Conservation (phyloP, 345 rosid genomes). For the Arabidopsis thaliana region DNA sequence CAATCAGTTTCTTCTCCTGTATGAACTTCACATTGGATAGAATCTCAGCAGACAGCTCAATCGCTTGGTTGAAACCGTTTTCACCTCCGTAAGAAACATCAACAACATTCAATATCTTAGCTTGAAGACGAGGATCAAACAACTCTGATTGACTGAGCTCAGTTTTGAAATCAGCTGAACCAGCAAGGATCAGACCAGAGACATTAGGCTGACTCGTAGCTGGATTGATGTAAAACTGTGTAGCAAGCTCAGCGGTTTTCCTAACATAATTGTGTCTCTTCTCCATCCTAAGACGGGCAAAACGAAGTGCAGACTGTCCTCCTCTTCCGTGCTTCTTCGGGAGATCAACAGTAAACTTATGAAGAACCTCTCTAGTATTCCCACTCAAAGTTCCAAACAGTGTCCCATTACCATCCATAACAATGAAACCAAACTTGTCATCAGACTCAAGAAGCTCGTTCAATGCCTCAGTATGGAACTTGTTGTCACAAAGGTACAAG, state of each 20-base stretch:
- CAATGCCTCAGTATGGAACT: conserved; percentile 87
- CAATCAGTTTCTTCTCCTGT: conserved; percentile 88
- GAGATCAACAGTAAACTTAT: conserved; percentile 85
- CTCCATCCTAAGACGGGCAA: conserved; percentile 96
- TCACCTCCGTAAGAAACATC: conserved; percentile 97
- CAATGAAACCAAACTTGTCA: conserved; percentile 90
- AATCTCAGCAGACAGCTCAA: conserved; percentile 87
- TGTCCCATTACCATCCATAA: conserved; percentile 95
- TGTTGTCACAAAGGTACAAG: conserved; percentile 84
- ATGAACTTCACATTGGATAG: conserved; percentile 90
- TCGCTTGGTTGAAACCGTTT: conserved; percentile 91
- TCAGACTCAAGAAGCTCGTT: conserved; percentile 88
- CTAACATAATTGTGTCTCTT: conserved; percentile 92
- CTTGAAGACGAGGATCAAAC: conserved; percentile 97
- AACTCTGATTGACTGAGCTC: conserved; percentile 93
- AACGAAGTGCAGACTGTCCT: conserved; percentile 95
- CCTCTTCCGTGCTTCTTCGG: conserved; percentile 98
- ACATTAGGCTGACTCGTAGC: conserved; percentile 96
- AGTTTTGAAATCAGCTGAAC: conserved; percentile 94
- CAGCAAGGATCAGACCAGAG: conserved; percentile 88
- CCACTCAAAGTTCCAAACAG: conserved; percentile 92
- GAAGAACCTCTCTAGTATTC: conserved; percentile 89
- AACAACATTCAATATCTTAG: conserved; percentile 86
- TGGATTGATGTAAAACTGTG: conserved; percentile 86
- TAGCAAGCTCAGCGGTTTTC: conserved; percentile 96